Conservation (phyloP, 176 grass and related monocot species). For the Triticum turgidum region DNA sequence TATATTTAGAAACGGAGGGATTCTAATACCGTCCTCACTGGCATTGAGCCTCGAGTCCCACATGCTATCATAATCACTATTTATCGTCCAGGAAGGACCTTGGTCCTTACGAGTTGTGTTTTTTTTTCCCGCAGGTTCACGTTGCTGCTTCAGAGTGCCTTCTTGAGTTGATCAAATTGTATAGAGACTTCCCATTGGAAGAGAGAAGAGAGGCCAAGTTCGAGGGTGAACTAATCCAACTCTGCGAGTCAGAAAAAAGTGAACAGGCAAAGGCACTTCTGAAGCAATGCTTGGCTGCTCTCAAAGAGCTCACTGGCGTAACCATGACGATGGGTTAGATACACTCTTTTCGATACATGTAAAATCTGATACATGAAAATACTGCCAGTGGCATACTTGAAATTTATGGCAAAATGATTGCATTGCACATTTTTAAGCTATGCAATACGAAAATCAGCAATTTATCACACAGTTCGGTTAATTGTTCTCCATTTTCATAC, state of each 20-base stretch:
- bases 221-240: conserved; percentile 52
- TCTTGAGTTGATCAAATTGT: conserved; percentile 73
- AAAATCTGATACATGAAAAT: conserved; percentile 10
- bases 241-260: conserved; percentile 70
- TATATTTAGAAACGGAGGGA: too few relatives aligned
- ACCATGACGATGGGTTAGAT: conserved; percentile 22
- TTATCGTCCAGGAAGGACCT: not conserved
- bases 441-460: not conserved
- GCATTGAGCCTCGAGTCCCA: not conserved
- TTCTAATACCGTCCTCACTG: not conserved
- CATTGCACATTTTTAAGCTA: conserved; percentile 26
- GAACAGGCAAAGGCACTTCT: conserved; percentile 79
- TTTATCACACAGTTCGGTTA: too few relatives aligned
- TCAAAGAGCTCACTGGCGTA: conserved; percentile 42
- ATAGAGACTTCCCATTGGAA: conserved; percentile 63
- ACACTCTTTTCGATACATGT: not conserved
- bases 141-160: conserved; percentile 81
- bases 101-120: conserved; percentile 19
- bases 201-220: conserved; percentile 60
- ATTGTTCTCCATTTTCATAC: not conserved
- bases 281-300: conserved; percentile 58
- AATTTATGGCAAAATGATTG: not conserved
- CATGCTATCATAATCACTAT: not conserved
- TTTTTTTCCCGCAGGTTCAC: conserved; percentile 57
- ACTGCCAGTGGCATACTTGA: not conserved